Conservation (phyloP, 192 early-diverging fungal species). For the Coemansia guatemalensis region DNA sequence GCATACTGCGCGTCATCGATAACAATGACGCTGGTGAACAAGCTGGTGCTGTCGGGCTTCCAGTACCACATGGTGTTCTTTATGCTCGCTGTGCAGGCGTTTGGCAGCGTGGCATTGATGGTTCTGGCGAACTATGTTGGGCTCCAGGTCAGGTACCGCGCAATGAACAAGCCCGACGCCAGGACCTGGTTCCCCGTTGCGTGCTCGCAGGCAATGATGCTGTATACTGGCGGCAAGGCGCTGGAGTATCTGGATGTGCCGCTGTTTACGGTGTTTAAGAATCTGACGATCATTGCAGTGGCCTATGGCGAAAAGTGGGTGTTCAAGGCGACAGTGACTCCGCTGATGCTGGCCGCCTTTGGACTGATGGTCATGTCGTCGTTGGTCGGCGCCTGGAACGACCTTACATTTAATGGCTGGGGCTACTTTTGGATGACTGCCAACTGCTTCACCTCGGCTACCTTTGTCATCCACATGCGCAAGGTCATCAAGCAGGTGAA, state of each 20-base stretch:
- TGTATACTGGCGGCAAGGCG: conserved; percentile 95
- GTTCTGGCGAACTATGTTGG: conserved; percentile 56
- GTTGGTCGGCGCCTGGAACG: conserved; percentile 83
- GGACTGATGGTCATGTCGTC: conserved; percentile 83
- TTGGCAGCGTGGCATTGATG: conserved; percentile 61
- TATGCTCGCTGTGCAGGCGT: conserved; percentile 72
- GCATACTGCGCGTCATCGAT: conserved; percentile 89
- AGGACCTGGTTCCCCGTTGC: conserved; percentile 86
- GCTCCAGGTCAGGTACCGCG: conserved; percentile 64
- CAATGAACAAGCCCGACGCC: conserved; percentile 62
- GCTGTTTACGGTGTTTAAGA: conserved; percentile 98
- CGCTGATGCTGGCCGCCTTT: conserved; percentile 81
- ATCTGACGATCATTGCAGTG: conserved; percentile 96
- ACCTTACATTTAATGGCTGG: conserved; percentile 58
- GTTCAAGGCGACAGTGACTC: conserved; percentile 80
- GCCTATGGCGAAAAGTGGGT: conserved; percentile 89
- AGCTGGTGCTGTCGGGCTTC: conserved; percentile 79
- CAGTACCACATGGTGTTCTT: conserved; percentile 86
- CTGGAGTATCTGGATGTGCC: conserved; percentile 91
- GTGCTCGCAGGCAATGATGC: conserved; percentile 83
- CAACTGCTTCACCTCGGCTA: conserved; percentile 90
- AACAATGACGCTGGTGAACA: conserved; percentile 88
- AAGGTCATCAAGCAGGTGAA: conserved; percentile 81
- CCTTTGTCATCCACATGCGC: conserved; percentile 90
- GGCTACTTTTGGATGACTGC: conserved; percentile 88